A percentile compares a stretch with the other conserved stretches of the same genome.
phyloP scores from a whole-genome alignment of 2,329 filamentous ascomycete species.

The Ceratocystis eucalypticola region DNA sequence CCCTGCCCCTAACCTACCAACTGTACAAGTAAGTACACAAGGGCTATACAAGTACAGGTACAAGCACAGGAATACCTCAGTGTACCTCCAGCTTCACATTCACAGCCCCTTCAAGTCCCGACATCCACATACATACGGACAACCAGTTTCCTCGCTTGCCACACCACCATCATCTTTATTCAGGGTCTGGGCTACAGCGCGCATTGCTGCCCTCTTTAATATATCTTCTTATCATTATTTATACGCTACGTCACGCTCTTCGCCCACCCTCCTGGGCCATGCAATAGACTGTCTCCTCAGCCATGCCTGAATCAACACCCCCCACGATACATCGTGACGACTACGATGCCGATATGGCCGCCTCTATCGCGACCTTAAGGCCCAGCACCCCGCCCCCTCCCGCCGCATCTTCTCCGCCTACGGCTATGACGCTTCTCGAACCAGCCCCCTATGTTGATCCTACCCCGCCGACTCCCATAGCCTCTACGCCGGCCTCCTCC shows the following conservation, averaged over 20 bases:
- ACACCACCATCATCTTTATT: neutral
- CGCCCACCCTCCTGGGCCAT: neutral
- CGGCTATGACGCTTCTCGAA: slow-evolving; percentile 36
- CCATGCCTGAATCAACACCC: slow-evolving; percentile 2
- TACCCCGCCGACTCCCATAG: slow-evolving; percentile 42
- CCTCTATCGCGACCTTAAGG: slow-evolving; percentile 38
- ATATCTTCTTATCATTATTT: neutral
- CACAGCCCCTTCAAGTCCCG: neutral
- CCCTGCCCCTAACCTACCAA: neutral
- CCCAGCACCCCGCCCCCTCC: slow-evolving; percentile 27
- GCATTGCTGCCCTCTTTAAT: neutral
- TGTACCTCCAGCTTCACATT: neutral
- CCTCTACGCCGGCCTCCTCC: slow-evolving; percentile 46
- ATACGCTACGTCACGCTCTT: neutral
- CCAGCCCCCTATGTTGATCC: slow-evolving; percentile 41
- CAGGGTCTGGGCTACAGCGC: neutral
- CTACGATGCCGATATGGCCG: slow-evolving; percentile 1
- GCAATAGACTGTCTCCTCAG: slow-evolving; percentile 3
- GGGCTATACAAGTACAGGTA: neutral
- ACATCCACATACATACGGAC: neutral
- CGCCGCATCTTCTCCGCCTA: slow-evolving; percentile 22
- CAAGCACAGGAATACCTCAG: neutral
- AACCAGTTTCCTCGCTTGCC: too few species aligned
- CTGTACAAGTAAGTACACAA: too few species aligned
- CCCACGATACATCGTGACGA: slow-evolving; percentile 6